A percentile compares a stretch with the other conserved stretches of the same genome.
Evolutionary conservation across 805 yeast genomes (phyloP).

Genomic region (Nadsonia fulvescens): DNA sequence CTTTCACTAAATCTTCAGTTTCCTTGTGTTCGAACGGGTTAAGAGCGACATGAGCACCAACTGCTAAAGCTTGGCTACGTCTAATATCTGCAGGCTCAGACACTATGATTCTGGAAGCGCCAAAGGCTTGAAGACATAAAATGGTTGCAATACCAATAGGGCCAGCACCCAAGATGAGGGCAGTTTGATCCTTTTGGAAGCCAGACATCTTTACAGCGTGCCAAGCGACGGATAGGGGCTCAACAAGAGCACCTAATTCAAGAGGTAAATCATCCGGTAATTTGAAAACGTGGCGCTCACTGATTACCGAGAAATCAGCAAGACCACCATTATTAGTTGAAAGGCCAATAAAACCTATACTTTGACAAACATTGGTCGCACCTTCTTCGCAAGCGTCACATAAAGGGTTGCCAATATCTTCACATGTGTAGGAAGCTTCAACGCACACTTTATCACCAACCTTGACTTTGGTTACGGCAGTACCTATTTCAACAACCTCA

Average conservation of each 20-base stretch:
- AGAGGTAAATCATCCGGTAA: slow-evolving; percentile 25
- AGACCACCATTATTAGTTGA: slow-evolving; percentile 31
- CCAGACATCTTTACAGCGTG: slow-evolving; percentile 32
- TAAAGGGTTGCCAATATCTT: slow-evolving; percentile 13
- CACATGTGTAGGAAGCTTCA: slow-evolving; percentile 44
- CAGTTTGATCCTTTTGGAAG: slow-evolving; percentile 26
- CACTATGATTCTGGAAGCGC: slow-evolving; percentile 26
- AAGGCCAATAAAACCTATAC: slow-evolving; percentile 29
- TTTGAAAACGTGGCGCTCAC: slow-evolving; percentile 23
- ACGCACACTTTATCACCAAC: slow-evolving; percentile 44
- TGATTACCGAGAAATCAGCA: too few relatives aligned
- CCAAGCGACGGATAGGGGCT: slow-evolving; percentile 43
- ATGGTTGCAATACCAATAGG: slow-evolving; percentile 35
- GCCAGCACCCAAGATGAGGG: slow-evolving; percentile 36
- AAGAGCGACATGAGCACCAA: slow-evolving; percentile 23
- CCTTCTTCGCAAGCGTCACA: slow-evolving; percentile 37
- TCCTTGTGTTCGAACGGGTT: slow-evolving; percentile 28
- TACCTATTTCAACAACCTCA: slow-evolving; percentile 27
- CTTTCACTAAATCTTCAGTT: slow-evolving; percentile 20
- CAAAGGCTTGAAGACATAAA: slow-evolving; percentile 31
- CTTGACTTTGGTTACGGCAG: slow-evolving; percentile 24
- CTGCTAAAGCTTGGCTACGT: slow-evolving; percentile 20
- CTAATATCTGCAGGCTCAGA: slow-evolving; percentile 32
- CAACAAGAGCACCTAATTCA: slow-evolving; percentile 34
- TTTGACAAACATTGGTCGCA: slow-evolving; percentile 32